Evolutionary conservation across 805 yeast genomes (phyloP).

Genomic region (Cephaloascus fragrans): DNA sequence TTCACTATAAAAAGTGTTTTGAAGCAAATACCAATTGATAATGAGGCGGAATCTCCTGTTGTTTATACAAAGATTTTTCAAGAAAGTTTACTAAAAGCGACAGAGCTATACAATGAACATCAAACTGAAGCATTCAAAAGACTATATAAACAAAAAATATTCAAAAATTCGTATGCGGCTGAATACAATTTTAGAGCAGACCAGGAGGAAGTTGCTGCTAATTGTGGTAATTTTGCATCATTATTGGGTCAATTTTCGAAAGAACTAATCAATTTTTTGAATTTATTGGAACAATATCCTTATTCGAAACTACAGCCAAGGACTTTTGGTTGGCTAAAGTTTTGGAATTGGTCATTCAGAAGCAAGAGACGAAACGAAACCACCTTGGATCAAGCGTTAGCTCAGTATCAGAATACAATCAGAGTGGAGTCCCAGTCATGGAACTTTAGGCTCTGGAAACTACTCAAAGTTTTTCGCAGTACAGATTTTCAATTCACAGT

Average conservation of each 20-base stretch:
- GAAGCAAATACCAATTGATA: constrained; percentile 47
- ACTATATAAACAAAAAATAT: constrained; percentile 47
- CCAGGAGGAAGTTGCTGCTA: constrained; percentile 76
- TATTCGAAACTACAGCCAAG: constrained; percentile 11
- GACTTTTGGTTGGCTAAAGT: constrained; percentile 43
- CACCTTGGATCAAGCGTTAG: constrained; percentile 24
- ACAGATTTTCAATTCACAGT: constrained; percentile 72
- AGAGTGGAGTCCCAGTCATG: constrained; percentile 4
- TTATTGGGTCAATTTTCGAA: constrained; percentile 52
- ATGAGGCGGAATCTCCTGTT: constrained; percentile 19
- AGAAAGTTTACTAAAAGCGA: constrained; percentile 38
- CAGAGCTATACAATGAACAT: constrained; percentile 43
- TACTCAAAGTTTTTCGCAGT: constrained; percentile 41
- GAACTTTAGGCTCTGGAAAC: constrained; percentile 34
- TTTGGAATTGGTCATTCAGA: constrained; percentile 31
- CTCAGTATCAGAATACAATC: constrained; percentile 14
- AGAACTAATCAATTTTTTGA: constrained; percentile 42
- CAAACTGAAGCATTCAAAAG: constrained; percentile 47
- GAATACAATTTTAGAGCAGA: constrained; percentile 37
- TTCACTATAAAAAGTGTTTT: constrained; percentile 55
- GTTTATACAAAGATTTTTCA: constrained; percentile 33
- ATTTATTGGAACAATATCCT: constrained; percentile 30
- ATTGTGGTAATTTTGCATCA: constrained; percentile 72
- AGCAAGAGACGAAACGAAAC: constrained; percentile 1
- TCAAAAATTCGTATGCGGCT: constrained; percentile 20